Conservation (phyloP, 768 basidiomycete genomes). For the Lentinula boryana region DNA sequence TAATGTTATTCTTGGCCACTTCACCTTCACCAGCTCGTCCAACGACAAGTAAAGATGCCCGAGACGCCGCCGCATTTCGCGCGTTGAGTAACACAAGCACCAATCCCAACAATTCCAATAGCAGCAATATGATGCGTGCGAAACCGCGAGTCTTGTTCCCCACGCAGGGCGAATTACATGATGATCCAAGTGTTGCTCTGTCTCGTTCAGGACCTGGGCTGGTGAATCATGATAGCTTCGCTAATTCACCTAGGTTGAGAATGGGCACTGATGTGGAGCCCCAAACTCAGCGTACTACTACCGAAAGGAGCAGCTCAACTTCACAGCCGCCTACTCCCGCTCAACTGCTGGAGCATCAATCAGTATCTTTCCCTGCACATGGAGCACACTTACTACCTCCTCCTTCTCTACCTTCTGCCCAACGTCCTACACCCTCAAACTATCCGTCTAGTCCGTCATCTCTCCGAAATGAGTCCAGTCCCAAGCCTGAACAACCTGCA, state of each 20-base stretch:
- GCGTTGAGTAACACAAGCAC: slow-evolving; percentile 35
- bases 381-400: slow-evolving; percentile 25
- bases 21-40: slow-evolving; percentile 76
- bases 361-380: not conserved
- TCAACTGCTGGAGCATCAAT: not conserved
- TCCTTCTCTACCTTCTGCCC: slow-evolving; percentile 22
- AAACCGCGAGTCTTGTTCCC: slow-evolving; percentile 72
- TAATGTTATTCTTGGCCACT: slow-evolving; percentile 81
- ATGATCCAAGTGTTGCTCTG: slow-evolving; percentile 11
- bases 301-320: not conserved
- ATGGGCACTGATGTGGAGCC: slow-evolving; percentile 25
- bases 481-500: slow-evolving; percentile 14
- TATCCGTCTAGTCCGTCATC: slow-evolving; percentile 8
- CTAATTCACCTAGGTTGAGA: slow-evolving; percentile 37
- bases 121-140: slow-evolving; percentile 40
- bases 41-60: slow-evolving; percentile 39
- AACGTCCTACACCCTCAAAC: not conserved
- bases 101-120: slow-evolving; percentile 19
- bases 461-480: slow-evolving; percentile 7
- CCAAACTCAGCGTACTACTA: not conserved
- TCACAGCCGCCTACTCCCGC: not conserved
- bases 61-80: slow-evolving; percentile 52
- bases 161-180: slow-evolving; percentile 16
- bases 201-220: not conserved
- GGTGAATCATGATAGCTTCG: slow-evolving; percentile 35